Evolutionary conservation across 2,329 filamentous ascomycete genomes (phyloP), one percentile per base, ranked within the genome.

Genomic region (Aspergillus tubingensis): DNA sequence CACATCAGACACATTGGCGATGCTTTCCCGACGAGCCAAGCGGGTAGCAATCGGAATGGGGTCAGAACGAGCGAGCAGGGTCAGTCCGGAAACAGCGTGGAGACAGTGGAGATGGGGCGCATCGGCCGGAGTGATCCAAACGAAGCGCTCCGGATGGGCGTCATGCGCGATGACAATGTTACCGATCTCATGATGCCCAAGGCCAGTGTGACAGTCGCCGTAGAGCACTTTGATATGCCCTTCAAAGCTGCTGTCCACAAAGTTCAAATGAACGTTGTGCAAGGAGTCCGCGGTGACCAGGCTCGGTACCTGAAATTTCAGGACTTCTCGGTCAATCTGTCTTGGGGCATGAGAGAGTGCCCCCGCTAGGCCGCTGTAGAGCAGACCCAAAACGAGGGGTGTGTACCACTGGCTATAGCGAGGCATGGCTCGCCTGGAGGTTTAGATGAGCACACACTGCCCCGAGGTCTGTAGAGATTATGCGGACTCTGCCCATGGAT

Each of bases 201-300:
- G 66, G 4, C 68, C 60, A 8, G 69, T 76, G 48, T 76, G 68
- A 62, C 81, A 83, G 47, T 75, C 67, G 1, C 81, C 82, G 63
- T 83, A 81, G 6, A 81, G 74, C 23, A 82, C 64, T 2, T 73
- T 72, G 8, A 83, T 59, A 15, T 79, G 70, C 6, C 81, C 81
- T 58, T 81, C 77, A 30, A 80, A 77, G 19, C 72, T 70, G 17
- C 74, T 69, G 41, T 73, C 72, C 15, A 65, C 23, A 61, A 79
- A 82, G 5, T 70, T 74, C 19, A 84, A 70, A 47, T 83, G 77
- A 30, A 84, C 72, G 65, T 84, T 84, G 65, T 84, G 80, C 61
- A 84, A 65, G 0, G 77, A 79, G 59, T 77, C 76, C 0, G 74
- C 62, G 1, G 71, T 76, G 27, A 80, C 71, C 7, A 47, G 59